Base-by-base conservation (phyloP, 495 filamentous ascomycete species). In the Gamarada debralockiae region DNA sequence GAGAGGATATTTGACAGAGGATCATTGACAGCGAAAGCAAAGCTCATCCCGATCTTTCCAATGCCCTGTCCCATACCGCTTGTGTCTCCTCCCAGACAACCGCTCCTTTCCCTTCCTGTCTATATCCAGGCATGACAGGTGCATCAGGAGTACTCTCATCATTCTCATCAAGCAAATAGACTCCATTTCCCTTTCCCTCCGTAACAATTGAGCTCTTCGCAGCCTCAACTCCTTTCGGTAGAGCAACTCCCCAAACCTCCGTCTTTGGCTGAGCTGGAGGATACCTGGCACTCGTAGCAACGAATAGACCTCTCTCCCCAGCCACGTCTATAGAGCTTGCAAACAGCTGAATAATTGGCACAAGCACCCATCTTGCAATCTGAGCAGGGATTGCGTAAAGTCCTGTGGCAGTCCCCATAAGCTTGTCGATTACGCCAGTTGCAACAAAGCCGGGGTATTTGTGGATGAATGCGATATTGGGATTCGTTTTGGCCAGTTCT, bases 401-500 rank as follows among this genome's bases (percentile, higher is more conserved):
- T 13, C 61, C 61, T 17, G 20, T 56, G 0, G 42, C 48, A 12
- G 51, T 50, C 9, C 20, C 45, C 34, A 64, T 13, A 13, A 61
- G 18, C 17, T 46, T 34, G 13, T 18, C 53, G 7, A 60, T 12
- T 6, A 54, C 50, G 6, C 57, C 57, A 10, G 73, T 72, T 2
- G 53, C 45, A 0, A 73, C 70, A 5, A 70, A 54, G 1, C 73
- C 70, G 2, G 71, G 73, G 50, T 62, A 74, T 20, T 56, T 59
- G 49, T 73, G 71, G 6, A 73, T 54, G 45, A 70, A 73, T 34
- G 60, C 65, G 3, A 73, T 61, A 0, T 25, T 48, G 0, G 64
- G 69, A 22, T 70, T 38, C 0, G 18, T 29, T 2, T 50, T 45
- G 0, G 69, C 66, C 0, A 74, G 42, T n/a, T 66, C 55, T 36